These are phyloP conservation scores for Saxophila tyrrhenica DNA, from an alignment of 495 filamentous ascomycete species.

Conservation along the genomic window DNA sequence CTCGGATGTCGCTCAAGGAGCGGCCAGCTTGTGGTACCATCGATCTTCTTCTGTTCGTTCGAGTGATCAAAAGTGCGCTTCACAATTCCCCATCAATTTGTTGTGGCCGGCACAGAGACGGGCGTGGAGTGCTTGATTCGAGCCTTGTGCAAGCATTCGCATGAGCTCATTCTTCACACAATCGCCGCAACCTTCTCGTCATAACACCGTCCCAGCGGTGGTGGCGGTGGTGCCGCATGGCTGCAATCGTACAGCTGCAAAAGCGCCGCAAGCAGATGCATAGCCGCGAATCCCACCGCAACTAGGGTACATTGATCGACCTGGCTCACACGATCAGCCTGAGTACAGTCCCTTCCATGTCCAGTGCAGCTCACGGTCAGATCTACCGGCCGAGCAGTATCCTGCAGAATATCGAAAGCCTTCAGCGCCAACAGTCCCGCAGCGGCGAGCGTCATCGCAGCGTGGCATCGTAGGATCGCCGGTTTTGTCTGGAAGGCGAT, in stretches of 20 bases:
- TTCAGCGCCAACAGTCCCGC: neutral
- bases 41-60: too few relatives aligned
- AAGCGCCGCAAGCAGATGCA: neutral
- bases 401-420: neutral
- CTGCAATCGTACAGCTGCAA: neutral
- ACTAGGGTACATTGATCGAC: neutral
- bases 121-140: too few relatives aligned
- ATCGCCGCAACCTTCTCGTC: neutral
- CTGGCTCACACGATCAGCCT: neutral
- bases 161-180: neutral
- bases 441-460: neutral
- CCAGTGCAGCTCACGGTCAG: neutral
- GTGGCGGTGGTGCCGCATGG: neutral
- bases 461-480: neutral
- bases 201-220: neutral
- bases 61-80: too few relatives aligned
- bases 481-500: neutral
- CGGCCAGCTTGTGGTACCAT: too few relatives aligned
- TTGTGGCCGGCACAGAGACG: too few relatives aligned
- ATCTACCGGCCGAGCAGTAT: neutral
- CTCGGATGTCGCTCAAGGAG: too few relatives aligned
- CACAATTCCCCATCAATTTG: too few relatives aligned
- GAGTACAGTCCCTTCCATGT: neutral
- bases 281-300: neutral
- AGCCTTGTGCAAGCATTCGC: too few relatives aligned